phyloP scores from a whole-genome alignment of 352 stramenopile species.

The Phytopythium chamaehyphon region DNA sequence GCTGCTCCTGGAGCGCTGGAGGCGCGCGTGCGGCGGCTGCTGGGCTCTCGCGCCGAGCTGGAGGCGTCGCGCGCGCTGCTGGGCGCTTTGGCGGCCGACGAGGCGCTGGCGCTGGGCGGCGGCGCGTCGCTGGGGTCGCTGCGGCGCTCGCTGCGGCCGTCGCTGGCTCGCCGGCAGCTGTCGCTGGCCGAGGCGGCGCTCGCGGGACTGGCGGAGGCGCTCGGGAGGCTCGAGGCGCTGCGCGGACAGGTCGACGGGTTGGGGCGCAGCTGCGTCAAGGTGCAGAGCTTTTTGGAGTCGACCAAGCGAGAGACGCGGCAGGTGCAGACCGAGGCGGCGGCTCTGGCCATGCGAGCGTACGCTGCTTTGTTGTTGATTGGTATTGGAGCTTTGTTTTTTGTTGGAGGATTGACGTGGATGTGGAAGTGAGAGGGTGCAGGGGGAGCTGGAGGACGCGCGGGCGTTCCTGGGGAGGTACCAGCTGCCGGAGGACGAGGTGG shows the following conservation, averaged over 20 bases:
- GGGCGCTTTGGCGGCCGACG: conserved; percentile 38
- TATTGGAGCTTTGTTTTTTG: neutral
- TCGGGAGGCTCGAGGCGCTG: conserved; percentile 35
- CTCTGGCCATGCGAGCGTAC: conserved; percentile 40
- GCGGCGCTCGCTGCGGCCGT: conserved; percentile 37
- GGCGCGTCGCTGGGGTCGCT: conserved; percentile 33
- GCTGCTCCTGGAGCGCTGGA: conserved; percentile 44
- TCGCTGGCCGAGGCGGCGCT: conserved; percentile 43
- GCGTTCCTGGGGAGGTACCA: conserved; percentile 72
- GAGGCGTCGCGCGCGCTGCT: conserved; percentile 59
- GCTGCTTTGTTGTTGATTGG: neutral
- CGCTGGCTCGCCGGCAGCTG: conserved; percentile 52
- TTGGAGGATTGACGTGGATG: neutral
- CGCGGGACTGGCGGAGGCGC: conserved; percentile 30
- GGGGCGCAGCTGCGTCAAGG: conserved; percentile 38
- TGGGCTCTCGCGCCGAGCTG: conserved; percentile 55
- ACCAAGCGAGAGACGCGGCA: conserved; percentile 67
- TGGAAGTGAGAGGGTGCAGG: conserved; percentile 45
- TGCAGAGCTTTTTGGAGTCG: conserved; percentile 51
- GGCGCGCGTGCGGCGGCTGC: conserved; percentile 57
- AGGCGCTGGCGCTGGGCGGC: conserved; percentile 14
- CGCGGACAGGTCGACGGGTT: conserved; percentile 33
- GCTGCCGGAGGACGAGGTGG: conserved; percentile 62
- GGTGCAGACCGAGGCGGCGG: conserved; percentile 49
- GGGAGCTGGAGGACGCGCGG: conserved; percentile 41